phyloP scores from a whole-genome alignment of 2,329 filamentous ascomycete genomes.

The Sclerotinia sclerotiorum region DNA sequence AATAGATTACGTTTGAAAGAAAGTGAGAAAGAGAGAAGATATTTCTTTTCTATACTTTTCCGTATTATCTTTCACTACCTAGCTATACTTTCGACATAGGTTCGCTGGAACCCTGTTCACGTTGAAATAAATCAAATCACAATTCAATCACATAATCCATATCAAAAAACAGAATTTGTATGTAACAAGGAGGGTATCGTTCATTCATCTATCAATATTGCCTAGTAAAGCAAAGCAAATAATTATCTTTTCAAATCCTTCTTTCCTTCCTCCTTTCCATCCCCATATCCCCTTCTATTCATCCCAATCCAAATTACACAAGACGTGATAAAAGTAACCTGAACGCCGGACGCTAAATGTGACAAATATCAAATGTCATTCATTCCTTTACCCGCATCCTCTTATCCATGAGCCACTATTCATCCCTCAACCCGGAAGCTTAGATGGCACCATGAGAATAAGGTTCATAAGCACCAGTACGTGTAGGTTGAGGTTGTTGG shows the following conservation, averaged over 20 bases:
- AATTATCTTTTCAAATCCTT: not conserved
- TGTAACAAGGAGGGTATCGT: slow-evolving; percentile 4
- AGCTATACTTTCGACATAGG: not conserved
- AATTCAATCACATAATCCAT: not conserved
- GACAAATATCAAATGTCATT: slow-evolving; percentile 1
- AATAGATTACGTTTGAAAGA: not conserved
- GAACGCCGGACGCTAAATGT: slow-evolving; percentile 26
- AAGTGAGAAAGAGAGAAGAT: no score
- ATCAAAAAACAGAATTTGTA: not conserved
- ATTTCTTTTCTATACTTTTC: not conserved
- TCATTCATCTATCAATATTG: slow-evolving; percentile 8
- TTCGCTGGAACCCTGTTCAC: not conserved
- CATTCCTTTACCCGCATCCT: not conserved
- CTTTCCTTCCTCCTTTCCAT: not conserved
- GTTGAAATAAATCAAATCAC: not conserved
- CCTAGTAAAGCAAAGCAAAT: not conserved
- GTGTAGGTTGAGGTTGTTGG: slow-evolving; percentile 42
- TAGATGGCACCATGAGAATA: slow-evolving; percentile 57
- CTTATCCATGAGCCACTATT: not conserved
- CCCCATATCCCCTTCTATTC: slow-evolving; percentile 1
- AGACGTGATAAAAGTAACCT: slow-evolving; percentile 8
- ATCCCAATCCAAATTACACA: slow-evolving; percentile 11
- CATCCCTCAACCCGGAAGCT: slow-evolving; percentile 24
- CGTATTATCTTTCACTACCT: not conserved
- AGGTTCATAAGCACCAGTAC: slow-evolving; percentile 59